Base-by-base conservation (phyloP, 345 rosid genomes). In the Microcos paniculata region DNA sequence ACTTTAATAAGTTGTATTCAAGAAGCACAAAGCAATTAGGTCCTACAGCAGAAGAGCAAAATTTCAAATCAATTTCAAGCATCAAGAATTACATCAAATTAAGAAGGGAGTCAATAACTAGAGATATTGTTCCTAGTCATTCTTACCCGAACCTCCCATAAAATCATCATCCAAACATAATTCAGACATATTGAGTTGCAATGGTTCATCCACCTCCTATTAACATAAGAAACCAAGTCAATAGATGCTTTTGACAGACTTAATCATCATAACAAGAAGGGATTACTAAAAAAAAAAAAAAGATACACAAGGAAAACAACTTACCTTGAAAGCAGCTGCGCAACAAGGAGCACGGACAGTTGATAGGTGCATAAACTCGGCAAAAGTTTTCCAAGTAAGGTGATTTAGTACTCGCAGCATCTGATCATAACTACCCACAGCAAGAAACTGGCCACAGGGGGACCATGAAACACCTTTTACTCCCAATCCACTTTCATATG, bases 401-500 rank as follows among this genome's bases (percentile, higher is more conserved):
- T 96, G 98, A 85, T 87, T 90, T 61, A 92, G 83, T 76, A 96
- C 87, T 35, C 99, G 89, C 79, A 93, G 73, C 92, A 92, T 92
- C 84, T 96, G 99, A 80, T 96, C 99, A 76, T 90, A 96, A 84
- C 99, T 96, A 75, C 98, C 98, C 46, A 93, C 87, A 0, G 98
- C 99, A 80, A 93, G 87, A 92, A 87, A 96, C 82, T 92, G 98
- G 61, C 98, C 98, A 81, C 95, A 96, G 15, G 99, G 97, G 76
- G 98, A 96, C 97, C 99, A 96, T 26, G 94, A 90, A 78, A 96
- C 89, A 70, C 85, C 87, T 71, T 96, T 96, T 46, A 96, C 98
- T 76, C 99, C 98, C 66, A 96, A 86, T 40, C 99, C 99, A 82
- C 99, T 90, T 75, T 96, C 98, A 79, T 93, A 96, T 46, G 99